These are phyloP conservation scores for Sporisorium reilianum DNA, from an alignment of 1,284 basidiomycete genomes.

Conservation along the genomic window DNA sequence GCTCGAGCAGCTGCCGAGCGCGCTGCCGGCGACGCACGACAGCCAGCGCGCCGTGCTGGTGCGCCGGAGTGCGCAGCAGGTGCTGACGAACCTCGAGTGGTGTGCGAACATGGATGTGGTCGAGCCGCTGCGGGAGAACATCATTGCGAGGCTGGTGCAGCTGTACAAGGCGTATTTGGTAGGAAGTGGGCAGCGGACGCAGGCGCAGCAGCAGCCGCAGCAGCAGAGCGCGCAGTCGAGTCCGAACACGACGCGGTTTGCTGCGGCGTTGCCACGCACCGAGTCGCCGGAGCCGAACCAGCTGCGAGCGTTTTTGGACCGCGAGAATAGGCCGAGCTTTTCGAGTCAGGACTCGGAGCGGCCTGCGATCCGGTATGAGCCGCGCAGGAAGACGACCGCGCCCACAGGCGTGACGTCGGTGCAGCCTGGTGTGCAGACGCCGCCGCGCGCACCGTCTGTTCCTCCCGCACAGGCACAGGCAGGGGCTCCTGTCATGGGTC, in stretches of 20 bases:
- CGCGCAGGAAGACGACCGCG: constrained; percentile 36
- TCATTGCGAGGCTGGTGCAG: constrained; percentile 39
- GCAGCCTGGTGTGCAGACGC: constrained; percentile 35
- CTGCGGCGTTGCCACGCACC: constrained; percentile 14
- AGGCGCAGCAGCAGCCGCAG: constrained; percentile 11
- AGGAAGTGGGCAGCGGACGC: constrained; percentile 3
- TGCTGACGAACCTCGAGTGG: constrained; percentile 51
- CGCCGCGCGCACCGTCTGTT: constrained; percentile 40
- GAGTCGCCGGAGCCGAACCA: constrained; percentile 39
- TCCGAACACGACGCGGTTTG: constrained; percentile 15
- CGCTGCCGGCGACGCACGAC: constrained; percentile 35
- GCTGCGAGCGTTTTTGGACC: constrained; percentile 22
- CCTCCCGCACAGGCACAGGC: constrained; percentile 24
- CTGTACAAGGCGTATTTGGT: constrained; percentile 27
- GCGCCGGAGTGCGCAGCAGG: constrained; percentile 45
- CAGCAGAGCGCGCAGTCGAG: constrained; percentile 25
- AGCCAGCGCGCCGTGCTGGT: constrained; percentile 35
- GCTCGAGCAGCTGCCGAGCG: constrained; percentile 37
- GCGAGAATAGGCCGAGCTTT: constrained; percentile 32
- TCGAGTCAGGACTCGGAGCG: constrained; percentile 31
- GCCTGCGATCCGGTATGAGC: constrained; percentile 29
- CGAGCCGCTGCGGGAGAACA: constrained; percentile 42
- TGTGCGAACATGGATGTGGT: constrained; percentile 52
- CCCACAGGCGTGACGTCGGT: constrained; percentile 8
- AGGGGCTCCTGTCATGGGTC: constrained; percentile 31